Conservation (phyloP, 2,329 filamentous ascomycete genomes). For the Ophiostoma tasmaniense region DNA sequence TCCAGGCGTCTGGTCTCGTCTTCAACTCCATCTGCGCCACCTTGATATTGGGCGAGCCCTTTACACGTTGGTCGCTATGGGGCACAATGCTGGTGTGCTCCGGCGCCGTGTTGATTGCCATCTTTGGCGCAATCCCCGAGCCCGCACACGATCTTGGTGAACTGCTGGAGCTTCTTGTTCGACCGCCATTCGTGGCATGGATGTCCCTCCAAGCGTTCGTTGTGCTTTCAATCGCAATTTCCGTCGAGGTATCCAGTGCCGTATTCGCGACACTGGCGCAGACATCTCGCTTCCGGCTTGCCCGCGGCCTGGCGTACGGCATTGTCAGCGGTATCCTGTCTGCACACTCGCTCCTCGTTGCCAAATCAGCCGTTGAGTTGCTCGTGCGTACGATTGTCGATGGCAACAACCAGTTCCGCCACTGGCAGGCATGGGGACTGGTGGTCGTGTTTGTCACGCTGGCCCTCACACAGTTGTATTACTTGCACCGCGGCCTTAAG, state of each 20-base stretch:
- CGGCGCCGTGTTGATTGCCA: conserved; percentile 84
- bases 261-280: conserved; percentile 30
- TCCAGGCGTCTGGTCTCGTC: conserved; percentile 91
- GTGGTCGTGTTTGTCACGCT: conserved; percentile 71
- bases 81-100: conserved; percentile 81
- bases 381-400: conserved; percentile 80
- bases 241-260: conserved; percentile 49
- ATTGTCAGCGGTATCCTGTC: conserved; percentile 87
- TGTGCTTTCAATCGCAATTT: conserved; percentile 58
- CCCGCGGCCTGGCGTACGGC: conserved; percentile 79
- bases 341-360: conserved; percentile 84
- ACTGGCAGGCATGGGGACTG: conserved; percentile 92
- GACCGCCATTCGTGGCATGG: conserved; percentile 76
- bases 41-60: conserved; percentile 83
- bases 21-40: conserved; percentile 99
- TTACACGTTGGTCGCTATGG: conserved; percentile 85
- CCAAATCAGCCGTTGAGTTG: conserved; percentile 93
- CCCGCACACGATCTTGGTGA: conserved; percentile 83
- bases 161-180: conserved; percentile 64
- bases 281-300: conserved; percentile 52
- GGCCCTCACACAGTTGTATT: conserved; percentile 87
- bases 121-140: conserved; percentile 88
- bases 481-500: conserved; percentile 86
- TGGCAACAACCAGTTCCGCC: conserved; percentile 83
- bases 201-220: conserved; percentile 72